A percentile compares a stretch with the other conserved stretches of the same genome.
These are phyloP conservation scores for Boletus semigastroideus DNA, from an alignment of 1,284 basidiomycete genomes.

Conservation along the genomic window DNA sequence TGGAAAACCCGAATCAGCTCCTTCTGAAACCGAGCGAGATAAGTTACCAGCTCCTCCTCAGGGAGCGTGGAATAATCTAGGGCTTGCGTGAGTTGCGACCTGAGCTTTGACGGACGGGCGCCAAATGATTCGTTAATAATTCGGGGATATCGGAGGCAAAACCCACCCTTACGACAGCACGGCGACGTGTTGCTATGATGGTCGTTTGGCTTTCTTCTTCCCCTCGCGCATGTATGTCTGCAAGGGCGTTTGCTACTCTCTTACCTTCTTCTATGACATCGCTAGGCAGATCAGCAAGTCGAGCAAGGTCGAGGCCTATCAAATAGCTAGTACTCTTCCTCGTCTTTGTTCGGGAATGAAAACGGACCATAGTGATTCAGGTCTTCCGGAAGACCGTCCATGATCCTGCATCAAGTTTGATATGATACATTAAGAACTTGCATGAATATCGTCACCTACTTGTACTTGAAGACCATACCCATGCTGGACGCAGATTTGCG, in stretches of 20 bases:
- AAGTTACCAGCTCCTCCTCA: conserved; percentile 60
- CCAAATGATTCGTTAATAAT: background rate
- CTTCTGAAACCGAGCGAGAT: conserved; percentile 65
- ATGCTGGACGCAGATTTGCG: conserved; percentile 55
- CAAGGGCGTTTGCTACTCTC: conserved; percentile 60
- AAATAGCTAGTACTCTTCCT: background rate
- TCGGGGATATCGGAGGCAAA: background rate
- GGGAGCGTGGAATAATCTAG: conserved; percentile 68
- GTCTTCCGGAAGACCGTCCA: conserved; percentile 62
- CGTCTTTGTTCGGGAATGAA: background rate
- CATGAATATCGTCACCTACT: conserved; percentile 44
- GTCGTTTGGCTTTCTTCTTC: conserved; percentile 60
- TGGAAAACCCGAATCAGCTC: conserved; percentile 61
- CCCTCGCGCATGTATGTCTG: conserved; percentile 56
- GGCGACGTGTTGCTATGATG: conserved; percentile 59
- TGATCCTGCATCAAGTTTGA: conserved; percentile 41
- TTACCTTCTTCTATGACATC: conserved; percentile 64
- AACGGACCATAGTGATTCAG: conserved; percentile 63
- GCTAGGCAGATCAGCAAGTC: conserved; percentile 76
- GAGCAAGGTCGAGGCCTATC: conserved; percentile 79
- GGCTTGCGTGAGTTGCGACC: conserved; percentile 67
- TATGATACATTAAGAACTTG: background rate
- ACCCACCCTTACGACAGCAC: conserved; percentile 65
- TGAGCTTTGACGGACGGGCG: conserved; percentile 46
- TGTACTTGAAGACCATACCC: conserved; percentile 78